These are phyloP conservation scores for Microbotryum scabiosae DNA, from an alignment of 1,284 basidiomycete genomes.

Conservation along the genomic window DNA sequence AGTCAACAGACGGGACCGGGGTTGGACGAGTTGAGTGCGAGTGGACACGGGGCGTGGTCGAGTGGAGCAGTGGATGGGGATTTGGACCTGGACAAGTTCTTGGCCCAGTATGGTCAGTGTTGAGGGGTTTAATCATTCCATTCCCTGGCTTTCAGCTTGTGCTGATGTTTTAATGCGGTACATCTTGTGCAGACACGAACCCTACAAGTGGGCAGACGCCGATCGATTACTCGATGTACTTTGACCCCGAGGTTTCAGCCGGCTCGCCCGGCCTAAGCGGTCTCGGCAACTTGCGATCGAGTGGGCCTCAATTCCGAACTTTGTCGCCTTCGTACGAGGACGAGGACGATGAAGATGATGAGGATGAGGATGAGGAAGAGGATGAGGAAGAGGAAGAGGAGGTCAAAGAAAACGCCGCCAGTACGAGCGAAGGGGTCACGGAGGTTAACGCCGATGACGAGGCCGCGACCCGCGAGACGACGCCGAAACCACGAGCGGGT, in stretches of 20 bases:
- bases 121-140: not conserved
- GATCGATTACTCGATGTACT: too few species aligned
- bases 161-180: too few species aligned
- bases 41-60: constrained; percentile 5
- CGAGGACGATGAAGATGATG: not conserved
- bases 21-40: not conserved
- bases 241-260: too few species aligned
- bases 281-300: too few species aligned
- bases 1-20: constrained; percentile 1
- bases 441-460: too few species aligned
- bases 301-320: too few species aligned
- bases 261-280: too few species aligned
- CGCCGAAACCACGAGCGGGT: not conserved
- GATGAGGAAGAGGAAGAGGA: constrained; percentile 3
- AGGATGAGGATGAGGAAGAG: not conserved
- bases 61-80: constrained; percentile 5
- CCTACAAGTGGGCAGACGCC: too few species aligned
- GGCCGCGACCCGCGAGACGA: not conserved
- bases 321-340: too few species aligned
- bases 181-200: too few species aligned
- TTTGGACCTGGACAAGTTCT: constrained; percentile 24
- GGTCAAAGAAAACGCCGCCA: not conserved
- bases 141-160: too few species aligned
- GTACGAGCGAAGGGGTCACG: too few species aligned
- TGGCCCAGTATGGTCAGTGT: constrained; percentile 24